phyloP scores from a whole-genome alignment of 345 rosid species.

The Sonneratia alba region DNA sequence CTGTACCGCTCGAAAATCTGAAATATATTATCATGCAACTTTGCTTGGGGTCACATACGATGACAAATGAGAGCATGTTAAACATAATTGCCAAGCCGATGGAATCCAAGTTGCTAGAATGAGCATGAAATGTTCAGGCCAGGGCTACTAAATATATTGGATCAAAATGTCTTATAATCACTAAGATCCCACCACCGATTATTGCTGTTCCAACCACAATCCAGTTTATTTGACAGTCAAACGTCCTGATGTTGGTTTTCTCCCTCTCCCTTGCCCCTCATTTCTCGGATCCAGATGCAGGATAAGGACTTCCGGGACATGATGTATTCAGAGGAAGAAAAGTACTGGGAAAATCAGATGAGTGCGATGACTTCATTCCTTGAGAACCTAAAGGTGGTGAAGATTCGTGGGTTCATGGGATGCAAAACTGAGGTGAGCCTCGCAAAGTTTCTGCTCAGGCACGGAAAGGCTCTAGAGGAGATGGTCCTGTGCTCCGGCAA shows the following conservation, averaged over 20 bases:
- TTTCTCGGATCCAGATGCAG: neutral
- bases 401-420: constrained; percentile 65
- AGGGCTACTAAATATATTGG: too few relatives aligned
- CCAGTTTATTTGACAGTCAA: neutral
- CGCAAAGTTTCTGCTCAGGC: constrained; percentile 63
- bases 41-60: neutral
- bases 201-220: neutral
- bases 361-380: constrained; percentile 43
- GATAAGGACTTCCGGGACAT: constrained; percentile 42
- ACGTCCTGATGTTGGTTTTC: too few relatives aligned
- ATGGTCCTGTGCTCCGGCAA: constrained; percentile 48
- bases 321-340: constrained; percentile 49
- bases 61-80: too few relatives aligned
- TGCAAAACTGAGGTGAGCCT: constrained; percentile 66
- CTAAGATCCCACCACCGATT: neutral
- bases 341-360: constrained; percentile 60
- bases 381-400: constrained; percentile 45
- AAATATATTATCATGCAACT: too few relatives aligned
- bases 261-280: too few relatives aligned
- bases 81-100: too few relatives aligned
- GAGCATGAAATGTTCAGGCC: too few relatives aligned
- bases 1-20: too few relatives aligned
- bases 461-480: constrained; percentile 64
- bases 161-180: neutral
- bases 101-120: too few relatives aligned